Percentiles rank a stretch among this genome's conserved stretches.
phyloP scores from a whole-genome alignment of 441 rosid genomes.

The Mallotus japonicus region DNA sequence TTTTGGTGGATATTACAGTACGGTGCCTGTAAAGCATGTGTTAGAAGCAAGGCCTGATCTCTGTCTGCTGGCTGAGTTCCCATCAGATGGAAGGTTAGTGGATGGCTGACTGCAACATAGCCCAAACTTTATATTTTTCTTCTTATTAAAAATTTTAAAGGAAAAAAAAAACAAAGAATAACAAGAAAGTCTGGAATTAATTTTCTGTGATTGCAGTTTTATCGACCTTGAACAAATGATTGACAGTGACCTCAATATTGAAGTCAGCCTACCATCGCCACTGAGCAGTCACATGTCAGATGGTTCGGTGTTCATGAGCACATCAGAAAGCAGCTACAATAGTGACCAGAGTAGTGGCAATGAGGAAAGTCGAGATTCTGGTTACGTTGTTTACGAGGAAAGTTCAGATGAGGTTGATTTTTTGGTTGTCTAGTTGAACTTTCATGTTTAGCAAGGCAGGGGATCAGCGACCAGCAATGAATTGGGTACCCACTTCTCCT shows the following conservation, averaged over 20 bases:
- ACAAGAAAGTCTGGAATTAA: constrained; percentile 6
- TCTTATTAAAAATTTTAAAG: background rate
- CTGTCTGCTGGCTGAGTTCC: constrained; percentile 65
- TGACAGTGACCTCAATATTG: constrained; percentile 53
- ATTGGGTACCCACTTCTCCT: constrained; percentile 20
- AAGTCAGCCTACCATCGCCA: constrained; percentile 42
- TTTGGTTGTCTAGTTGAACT: constrained; percentile 35
- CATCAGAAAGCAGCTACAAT: constrained; percentile 62
- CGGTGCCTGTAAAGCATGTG: constrained; percentile 57
- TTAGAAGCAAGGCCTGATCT: constrained; percentile 57
- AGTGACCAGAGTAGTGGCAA: constrained; percentile 71
- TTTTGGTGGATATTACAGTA: constrained; percentile 35
- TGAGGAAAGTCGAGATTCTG: constrained; percentile 54
- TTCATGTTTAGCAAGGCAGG: constrained; percentile 11
- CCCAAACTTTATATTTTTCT: background rate
- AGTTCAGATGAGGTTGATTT: constrained; percentile 70
- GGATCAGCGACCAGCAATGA: constrained; percentile 7
- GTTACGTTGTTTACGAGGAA: constrained; percentile 48
- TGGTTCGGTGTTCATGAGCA: constrained; percentile 44
- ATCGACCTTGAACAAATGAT: constrained; percentile 52
- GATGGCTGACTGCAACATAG: constrained; percentile 8
- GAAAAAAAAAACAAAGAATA: background rate
- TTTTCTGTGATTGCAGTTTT: constrained; percentile 45
- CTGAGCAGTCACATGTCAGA: constrained; percentile 42
- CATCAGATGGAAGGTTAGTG: constrained; percentile 61